Conservation (phyloP, 257 asterid genomes). For the Nicotiana attenuata region DNA sequence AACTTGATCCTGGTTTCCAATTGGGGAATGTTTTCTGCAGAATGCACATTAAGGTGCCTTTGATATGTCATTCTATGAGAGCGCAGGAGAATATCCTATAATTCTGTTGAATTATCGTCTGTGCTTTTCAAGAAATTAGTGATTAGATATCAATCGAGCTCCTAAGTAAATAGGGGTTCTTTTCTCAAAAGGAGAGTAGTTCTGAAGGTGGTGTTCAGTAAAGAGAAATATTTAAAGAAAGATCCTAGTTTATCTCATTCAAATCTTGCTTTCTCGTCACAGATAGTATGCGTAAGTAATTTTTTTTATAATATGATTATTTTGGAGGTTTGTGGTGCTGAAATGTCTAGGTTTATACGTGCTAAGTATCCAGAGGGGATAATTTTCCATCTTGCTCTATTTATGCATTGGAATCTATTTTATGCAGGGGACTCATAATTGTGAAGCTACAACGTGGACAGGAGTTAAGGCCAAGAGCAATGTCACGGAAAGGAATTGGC, state of each 20-base stretch:
- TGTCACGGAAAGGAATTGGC: slow-evolving; percentile 89
- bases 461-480: slow-evolving; percentile 76
- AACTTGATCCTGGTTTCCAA: not conserved
- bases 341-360: not conserved
- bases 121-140: not conserved
- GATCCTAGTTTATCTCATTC: not conserved
- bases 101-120: not conserved
- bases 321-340: not conserved
- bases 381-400: not conserved
- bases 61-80: not conserved
- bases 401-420: not conserved
- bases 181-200: not conserved
- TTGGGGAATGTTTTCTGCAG: not conserved
- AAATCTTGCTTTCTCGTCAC: not conserved
- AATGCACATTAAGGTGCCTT: not conserved
- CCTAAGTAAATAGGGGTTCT: not conserved
- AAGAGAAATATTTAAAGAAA: not conserved
- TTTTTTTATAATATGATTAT: not conserved
- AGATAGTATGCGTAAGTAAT: not conserved
- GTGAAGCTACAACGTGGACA: slow-evolving; percentile 92
- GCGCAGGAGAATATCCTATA: not conserved
- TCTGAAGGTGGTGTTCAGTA: not conserved
- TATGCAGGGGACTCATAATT: slow-evolving; percentile 78
- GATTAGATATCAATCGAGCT: not conserved
- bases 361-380: not conserved